Base-by-base conservation (phyloP, 2,329 filamentous ascomycete genomes). In the Spiromastix sp. region DNA sequence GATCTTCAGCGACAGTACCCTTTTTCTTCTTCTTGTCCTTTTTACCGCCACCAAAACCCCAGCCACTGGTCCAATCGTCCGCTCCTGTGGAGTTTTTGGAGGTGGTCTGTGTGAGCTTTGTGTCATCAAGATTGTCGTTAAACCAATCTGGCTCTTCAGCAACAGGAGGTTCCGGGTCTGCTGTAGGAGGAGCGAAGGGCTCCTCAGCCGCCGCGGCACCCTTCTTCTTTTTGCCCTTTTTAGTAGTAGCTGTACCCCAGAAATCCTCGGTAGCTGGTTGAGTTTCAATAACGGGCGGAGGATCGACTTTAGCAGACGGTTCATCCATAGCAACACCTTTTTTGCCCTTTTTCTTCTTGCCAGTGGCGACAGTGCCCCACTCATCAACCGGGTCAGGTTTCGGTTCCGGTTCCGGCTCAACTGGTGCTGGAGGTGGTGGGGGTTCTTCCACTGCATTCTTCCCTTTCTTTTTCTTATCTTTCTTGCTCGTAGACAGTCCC, bases 381-480 rank as follows among this genome's bases (percentile, higher is more conserved):
- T 45, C 44, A 50, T 50, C 55, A 32, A 50, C 52, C 35, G 52
- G 44, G 5, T 55, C 56, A 49, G 31, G 40, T 17, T 52, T 42
- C 26, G 48, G 38, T 6, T 38, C 45, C 5, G 41, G 43, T 19
- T 48, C 38, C 28, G 44, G 39, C 32, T 50, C 31, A 17, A 25
- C 10, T 8, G 30, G 22, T 10, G 16, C 11, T 11, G 30, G 36
- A 13, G 32, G 37, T 9, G 27, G 41, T 52, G 59, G 32, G 59
- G 49, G 27, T 58, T 55, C 38, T 60, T 57, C 36, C 54, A 40
- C 54, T 40, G 29, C 52, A 30, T 63, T 64, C 42, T 63, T 66
- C 37, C 61, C 62, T 52, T 71, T 70, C 50, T 67, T 68, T 25
- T 38, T 38, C 17, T 33, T 56, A 26, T 18, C 26, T 10, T 36